These are phyloP conservation scores for Biscogniauxia mediterranea DNA, from an alignment of 2,329 filamentous ascomycete genomes.

Conservation along the genomic window DNA sequence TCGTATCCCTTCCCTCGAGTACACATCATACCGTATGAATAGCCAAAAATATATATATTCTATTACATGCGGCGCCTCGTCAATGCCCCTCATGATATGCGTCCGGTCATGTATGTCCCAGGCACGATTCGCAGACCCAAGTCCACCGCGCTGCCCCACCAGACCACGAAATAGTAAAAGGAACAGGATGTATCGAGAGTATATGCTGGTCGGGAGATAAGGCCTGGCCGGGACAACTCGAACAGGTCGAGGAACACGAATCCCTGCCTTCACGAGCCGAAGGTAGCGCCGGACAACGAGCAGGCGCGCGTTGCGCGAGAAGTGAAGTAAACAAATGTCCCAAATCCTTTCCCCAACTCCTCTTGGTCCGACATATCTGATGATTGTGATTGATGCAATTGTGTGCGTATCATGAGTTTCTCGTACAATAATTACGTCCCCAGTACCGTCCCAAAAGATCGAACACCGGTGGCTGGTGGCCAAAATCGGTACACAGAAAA, in stretches of 20 bases:
- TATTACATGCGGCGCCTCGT: constrained; percentile 12
- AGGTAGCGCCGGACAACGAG: constrained; percentile 16
- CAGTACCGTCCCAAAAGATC: constrained; percentile 23
- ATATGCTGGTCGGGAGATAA: background rate
- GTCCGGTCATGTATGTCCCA: background rate
- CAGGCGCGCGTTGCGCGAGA: constrained; percentile 15
- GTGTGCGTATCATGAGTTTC: constrained; percentile 27
- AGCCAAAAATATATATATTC: constrained; percentile 16
- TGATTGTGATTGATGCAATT: constrained; percentile 23
- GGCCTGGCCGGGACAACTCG: background rate
- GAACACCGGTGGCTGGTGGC: constrained; percentile 21
- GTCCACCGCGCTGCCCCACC: background rate
- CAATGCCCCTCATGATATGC: background rate
- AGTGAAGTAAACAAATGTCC: constrained; percentile 16
- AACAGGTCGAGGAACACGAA: background rate
- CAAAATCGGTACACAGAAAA: constrained; percentile 26
- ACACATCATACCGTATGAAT: constrained; percentile 11
- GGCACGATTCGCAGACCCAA: background rate
- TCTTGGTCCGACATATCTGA: constrained; percentile 26
- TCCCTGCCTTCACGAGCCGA: constrained; percentile 11
- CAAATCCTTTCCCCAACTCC: constrained; percentile 28
- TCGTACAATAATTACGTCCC: constrained; percentile 34
- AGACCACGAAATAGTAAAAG: background rate
- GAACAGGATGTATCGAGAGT: background rate
- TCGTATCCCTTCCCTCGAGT: constrained; percentile 11